Evolutionary conservation across 768 basidiomycete genomes (phyloP).

Genomic region (Neoboletus magnificus): DNA sequence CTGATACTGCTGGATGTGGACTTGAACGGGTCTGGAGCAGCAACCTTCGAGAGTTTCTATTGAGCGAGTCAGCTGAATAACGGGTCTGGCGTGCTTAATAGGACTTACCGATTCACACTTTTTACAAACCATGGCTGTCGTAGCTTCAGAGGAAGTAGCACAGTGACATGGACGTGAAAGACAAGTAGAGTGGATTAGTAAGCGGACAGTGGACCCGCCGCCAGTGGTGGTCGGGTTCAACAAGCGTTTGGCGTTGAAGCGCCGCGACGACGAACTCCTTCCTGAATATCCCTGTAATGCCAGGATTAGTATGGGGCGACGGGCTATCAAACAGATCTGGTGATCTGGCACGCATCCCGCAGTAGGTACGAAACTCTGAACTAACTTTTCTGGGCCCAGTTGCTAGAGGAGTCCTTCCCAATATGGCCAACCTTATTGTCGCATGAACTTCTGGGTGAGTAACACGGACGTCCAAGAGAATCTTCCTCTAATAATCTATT

Average conservation of each 20-base stretch:
- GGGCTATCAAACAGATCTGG: background rate
- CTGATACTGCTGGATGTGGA: constrained; percentile 72
- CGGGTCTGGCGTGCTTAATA: constrained; percentile 12
- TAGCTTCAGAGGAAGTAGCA: background rate
- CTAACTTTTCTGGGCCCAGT: constrained; percentile 3
- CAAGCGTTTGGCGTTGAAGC: background rate
- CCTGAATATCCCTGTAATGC: background rate
- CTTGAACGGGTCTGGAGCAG: constrained; percentile 84
- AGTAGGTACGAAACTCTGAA: background rate
- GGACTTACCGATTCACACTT: constrained; percentile 72
- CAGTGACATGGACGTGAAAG: constrained; percentile 5
- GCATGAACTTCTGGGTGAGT: constrained; percentile 19
- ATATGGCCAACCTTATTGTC: constrained; percentile 31
- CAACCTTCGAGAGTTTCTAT: constrained; percentile 88
- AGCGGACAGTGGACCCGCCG: too few relatives aligned
- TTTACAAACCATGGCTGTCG: constrained; percentile 71
- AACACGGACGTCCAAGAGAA: constrained; percentile 10
- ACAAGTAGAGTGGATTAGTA: constrained; percentile 12
- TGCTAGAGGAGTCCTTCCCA: constrained; percentile 14
- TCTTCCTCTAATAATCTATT: constrained; percentile 10
- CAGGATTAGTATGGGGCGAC: background rate
- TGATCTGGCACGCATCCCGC: background rate
- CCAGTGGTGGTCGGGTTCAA: too few relatives aligned
- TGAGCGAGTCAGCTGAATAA: background rate
- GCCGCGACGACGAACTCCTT: background rate